Conservation (phyloP, 805 yeast genomes). For the Zygoascus flipseniorum region DNA sequence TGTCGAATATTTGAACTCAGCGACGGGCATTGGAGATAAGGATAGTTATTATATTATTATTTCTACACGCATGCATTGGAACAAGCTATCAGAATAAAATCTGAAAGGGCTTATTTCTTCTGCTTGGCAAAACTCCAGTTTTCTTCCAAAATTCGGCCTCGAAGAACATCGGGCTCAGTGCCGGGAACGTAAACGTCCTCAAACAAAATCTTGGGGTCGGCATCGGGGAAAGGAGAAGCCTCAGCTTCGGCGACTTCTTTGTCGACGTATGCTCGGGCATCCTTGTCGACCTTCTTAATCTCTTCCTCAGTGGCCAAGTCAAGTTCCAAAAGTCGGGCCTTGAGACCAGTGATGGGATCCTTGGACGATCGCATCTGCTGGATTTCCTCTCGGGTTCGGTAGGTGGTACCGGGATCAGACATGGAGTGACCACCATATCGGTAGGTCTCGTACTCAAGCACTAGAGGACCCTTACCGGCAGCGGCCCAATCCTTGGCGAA, state of each 20-base stretch:
- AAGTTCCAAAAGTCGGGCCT: constrained; percentile 73
- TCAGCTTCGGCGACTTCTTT: constrained; percentile 92
- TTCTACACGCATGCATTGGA: too few relatives aligned
- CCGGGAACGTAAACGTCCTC: constrained; percentile 97
- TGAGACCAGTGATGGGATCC: constrained; percentile 96
- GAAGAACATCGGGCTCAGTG: constrained; percentile 79
- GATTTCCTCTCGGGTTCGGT: constrained; percentile 99
- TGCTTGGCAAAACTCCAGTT: constrained; percentile 64
- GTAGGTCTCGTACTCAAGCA: constrained; percentile 94
- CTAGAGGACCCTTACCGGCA: constrained; percentile 91
- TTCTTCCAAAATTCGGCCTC: constrained; percentile 96
- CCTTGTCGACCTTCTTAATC: constrained; percentile 89
- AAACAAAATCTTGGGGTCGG: constrained; percentile 86
- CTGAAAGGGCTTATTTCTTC: background rate
- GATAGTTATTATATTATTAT: too few relatives aligned
- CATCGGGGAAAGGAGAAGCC: constrained; percentile 90
- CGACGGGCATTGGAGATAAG: too few relatives aligned
- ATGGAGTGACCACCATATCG: constrained; percentile 99
- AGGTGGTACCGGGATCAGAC: constrained; percentile 99
- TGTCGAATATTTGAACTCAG: too few relatives aligned
- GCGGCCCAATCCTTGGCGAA: constrained; percentile 96
- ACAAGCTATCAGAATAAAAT: too few relatives aligned
- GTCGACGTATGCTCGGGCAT: constrained; percentile 91
- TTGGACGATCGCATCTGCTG: constrained; percentile 98
- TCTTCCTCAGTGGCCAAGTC: constrained; percentile 89